Evolutionary conservation across 2,329 filamentous ascomycete genomes (phyloP).

Genomic region (Drechslerella coelobrocha): DNA sequence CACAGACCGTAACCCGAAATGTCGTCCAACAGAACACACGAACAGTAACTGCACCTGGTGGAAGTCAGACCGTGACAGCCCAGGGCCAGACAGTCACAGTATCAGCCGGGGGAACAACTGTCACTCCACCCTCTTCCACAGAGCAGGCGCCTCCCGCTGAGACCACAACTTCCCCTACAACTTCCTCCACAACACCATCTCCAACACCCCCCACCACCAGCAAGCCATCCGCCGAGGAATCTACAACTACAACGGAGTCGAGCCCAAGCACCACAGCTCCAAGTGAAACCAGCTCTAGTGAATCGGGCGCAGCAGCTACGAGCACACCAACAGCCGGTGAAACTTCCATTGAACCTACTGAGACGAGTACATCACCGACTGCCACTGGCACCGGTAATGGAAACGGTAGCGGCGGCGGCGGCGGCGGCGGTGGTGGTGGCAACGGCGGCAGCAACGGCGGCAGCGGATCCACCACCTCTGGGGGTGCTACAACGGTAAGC

Average conservation of each 20-base stretch:
- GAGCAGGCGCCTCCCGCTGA: constrained; percentile 4
- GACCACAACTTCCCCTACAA: constrained; percentile 10
- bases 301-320: not conserved
- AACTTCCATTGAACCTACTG: not conserved
- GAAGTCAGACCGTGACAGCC: too few relatives aligned
- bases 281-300: not conserved
- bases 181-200: not conserved
- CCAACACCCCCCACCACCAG: not conserved
- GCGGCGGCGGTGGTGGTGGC: not conserved
- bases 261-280: not conserved
- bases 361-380: not conserved
- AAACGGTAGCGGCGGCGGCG: not conserved
- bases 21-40: constrained; percentile 23
- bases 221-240: not conserved
- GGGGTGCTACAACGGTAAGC: constrained; percentile 11
- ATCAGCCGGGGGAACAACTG: not conserved
- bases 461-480: not conserved
- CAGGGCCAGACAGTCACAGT: constrained; percentile 18
- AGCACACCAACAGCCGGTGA: constrained; percentile 3
- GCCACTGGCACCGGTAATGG: not conserved
- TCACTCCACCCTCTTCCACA: constrained; percentile 1
- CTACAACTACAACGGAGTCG: constrained; percentile 1
- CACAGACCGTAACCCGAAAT: constrained; percentile 17
- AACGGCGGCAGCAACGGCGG: constrained; percentile 12
- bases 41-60: not conserved